These are phyloP conservation scores for Sclerotinia nivalis DNA, from an alignment of 2,329 filamentous ascomycete species.

Conservation along the genomic window DNA sequence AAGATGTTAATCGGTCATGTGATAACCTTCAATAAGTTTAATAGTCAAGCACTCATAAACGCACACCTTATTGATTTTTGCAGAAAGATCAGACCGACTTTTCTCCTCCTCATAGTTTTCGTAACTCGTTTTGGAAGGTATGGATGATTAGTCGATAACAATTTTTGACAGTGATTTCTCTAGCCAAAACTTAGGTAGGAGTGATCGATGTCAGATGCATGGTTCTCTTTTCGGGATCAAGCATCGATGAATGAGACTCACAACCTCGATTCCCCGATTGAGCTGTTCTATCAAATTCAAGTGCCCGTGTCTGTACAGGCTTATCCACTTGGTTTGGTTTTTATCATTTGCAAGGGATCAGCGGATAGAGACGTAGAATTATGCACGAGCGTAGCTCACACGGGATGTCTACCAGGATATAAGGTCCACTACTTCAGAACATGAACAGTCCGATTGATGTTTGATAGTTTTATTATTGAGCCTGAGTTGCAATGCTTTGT, in stretches of 20 bases:
- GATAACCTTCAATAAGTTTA: background rate
- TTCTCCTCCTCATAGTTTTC: background rate
- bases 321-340: background rate
- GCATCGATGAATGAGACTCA: background rate
- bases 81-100: background rate
- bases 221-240: background rate
- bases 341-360: background rate
- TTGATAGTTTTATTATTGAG: background rate
- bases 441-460: background rate
- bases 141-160: background rate
- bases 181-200: background rate
- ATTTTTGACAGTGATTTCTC: background rate
- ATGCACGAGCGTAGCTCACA: background rate
- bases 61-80: background rate
- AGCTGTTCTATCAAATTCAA: background rate
- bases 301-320: background rate
- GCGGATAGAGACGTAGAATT: background rate
- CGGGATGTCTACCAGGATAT: background rate
- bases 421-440: background rate
- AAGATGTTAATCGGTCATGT: background rate
- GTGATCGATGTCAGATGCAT: background rate
- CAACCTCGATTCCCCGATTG: background rate
- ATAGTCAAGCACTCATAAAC: background rate
- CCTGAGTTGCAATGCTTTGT: too few species aligned
- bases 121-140: too few species aligned